Evolutionary conservation across 2,329 filamentous ascomycete genomes (phyloP), one percentile per base, ranked within the genome.

Genomic region (Arthrocladium fulminans): DNA sequence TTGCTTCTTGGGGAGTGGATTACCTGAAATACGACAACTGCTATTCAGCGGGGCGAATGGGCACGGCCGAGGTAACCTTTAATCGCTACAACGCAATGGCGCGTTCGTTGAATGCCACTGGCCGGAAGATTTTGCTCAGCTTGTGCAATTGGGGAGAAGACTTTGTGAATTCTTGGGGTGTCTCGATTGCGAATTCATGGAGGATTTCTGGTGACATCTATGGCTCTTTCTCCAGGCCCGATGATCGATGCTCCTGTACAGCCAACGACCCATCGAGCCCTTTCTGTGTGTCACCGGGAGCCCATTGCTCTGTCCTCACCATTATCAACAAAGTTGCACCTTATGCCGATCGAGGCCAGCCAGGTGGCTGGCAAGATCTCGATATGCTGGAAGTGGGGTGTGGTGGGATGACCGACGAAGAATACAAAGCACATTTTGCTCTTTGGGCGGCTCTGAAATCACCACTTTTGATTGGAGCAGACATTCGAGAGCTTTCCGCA

Each of bases 91-190:
- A 71, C 34, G 63, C 61, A 34, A 74, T 73, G 67, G 67, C 67
- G 9, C 57, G 69, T 15, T 68, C 73, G 0, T 62, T 73, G 22
- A 73, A 72, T 49, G 60, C 61, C 8, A 73, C 72, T 13, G 71
- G 68, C 2, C 62, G 70, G 12, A 63, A 65, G 1, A 73, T 74
- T 9, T 53, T 73, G 2, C 74, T 73, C 54, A 61, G 63, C 8
- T 60, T 74, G 55, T 73, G 70, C 57, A 69, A 74, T 48, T 77
- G 74, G 74, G 73, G 73, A 13, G 65, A 72, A 47, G 72, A 75
- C 32, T 66, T 68, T 25, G 70, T 67, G 1, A 67, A 62, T 60
- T 70, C 69, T 46, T 71, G 66, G 70, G 74, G 65, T 7, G 64
- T 69, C 25, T 67, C 66, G n/a, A 70, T 73, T 20, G 63, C 67